A percentile compares a stretch with the other conserved stretches of the same genome.
Evolutionary conservation across 2,329 filamentous ascomycete genomes (phyloP).

Genomic region (Akanthomyces dipterigenus): DNA sequence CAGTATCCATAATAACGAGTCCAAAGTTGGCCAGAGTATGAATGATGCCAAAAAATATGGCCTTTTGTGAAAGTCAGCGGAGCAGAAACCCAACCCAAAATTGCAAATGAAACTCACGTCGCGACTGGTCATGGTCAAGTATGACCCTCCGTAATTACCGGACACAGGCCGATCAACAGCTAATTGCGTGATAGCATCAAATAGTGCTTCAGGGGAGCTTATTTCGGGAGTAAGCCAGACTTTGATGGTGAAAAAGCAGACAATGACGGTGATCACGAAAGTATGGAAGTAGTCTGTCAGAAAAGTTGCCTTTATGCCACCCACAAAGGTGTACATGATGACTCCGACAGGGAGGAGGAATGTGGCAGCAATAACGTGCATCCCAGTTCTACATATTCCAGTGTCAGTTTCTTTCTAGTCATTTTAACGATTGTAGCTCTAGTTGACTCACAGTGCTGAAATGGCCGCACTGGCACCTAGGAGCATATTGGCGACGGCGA

Average conservation of each 20-base stretch:
- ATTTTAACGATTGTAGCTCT: neutral
- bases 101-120: conserved; percentile 22
- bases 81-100: neutral
- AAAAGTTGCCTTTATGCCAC: conserved; percentile 34
- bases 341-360: conserved; percentile 36
- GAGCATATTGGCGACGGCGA: conserved; percentile 47
- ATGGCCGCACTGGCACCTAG: conserved; percentile 31
- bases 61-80: conserved; percentile 20
- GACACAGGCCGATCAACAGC: conserved; percentile 37
- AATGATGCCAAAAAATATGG: conserved; percentile 43
- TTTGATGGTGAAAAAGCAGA: conserved; percentile 41
- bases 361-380: conserved; percentile 43
- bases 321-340: conserved; percentile 32
- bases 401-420: neutral
- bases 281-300: conserved; percentile 50
- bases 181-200: conserved; percentile 41
- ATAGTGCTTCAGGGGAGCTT: conserved; percentile 40
- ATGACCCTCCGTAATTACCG: conserved; percentile 47
- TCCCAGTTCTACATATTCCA: conserved; percentile 32
- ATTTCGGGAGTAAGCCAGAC: conserved; percentile 40
- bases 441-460: conserved; percentile 24
- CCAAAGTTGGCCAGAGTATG: conserved; percentile 44
- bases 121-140: conserved; percentile 50
- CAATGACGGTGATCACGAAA: conserved; percentile 45
- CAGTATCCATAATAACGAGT: conserved; percentile 47